phyloP scores from a whole-genome alignment of 805 yeast species.

The Henningerozyma blattae region DNA sequence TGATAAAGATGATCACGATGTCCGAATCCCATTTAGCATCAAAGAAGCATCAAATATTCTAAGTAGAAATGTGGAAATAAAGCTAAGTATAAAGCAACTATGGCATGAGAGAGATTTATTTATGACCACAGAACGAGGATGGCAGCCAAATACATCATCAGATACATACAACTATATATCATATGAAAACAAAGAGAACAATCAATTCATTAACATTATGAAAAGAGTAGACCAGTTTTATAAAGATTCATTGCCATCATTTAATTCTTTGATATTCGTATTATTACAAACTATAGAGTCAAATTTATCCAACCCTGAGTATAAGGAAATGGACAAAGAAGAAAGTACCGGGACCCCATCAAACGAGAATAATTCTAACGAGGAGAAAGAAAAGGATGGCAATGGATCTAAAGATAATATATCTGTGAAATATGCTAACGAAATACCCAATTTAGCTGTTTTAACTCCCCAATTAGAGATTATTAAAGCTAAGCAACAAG shows the following conservation, averaged over 20 bases:
- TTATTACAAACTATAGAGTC: constrained; percentile 51
- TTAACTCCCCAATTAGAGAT: constrained; percentile 35
- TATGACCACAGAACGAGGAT: constrained; percentile 63
- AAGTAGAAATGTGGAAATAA: constrained; percentile 47
- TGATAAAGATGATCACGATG: constrained; percentile 4
- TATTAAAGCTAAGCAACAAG: constrained; percentile 46
- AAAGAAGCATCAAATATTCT: constrained; percentile 68
- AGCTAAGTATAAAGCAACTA: constrained; percentile 56
- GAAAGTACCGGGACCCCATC: constrained; percentile 1
- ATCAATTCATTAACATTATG: constrained; percentile 25
- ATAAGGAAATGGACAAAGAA: constrained; percentile 8
- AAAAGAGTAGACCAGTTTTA: constrained; percentile 53
- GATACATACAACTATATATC: constrained; percentile 24
- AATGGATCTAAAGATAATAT: constrained; percentile 3
- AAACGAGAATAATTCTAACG: background rate
- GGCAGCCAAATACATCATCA: constrained; percentile 19
- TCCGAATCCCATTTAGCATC: constrained; percentile 55
- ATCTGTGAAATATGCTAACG: constrained; percentile 4
- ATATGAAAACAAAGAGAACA: constrained; percentile 8
- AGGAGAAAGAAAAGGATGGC: background rate
- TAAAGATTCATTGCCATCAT: constrained; percentile 34
- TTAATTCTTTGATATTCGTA: constrained; percentile 55
- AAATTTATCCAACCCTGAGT: constrained; percentile 25
- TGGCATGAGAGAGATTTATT: constrained; percentile 62
- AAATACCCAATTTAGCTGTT: constrained; percentile 2